A percentile compares a stretch with the other conserved stretches of the same genome.
Evolutionary conservation across 176 grass and related monocot species (phyloP).

Genomic region (Oryza officinalis): DNA sequence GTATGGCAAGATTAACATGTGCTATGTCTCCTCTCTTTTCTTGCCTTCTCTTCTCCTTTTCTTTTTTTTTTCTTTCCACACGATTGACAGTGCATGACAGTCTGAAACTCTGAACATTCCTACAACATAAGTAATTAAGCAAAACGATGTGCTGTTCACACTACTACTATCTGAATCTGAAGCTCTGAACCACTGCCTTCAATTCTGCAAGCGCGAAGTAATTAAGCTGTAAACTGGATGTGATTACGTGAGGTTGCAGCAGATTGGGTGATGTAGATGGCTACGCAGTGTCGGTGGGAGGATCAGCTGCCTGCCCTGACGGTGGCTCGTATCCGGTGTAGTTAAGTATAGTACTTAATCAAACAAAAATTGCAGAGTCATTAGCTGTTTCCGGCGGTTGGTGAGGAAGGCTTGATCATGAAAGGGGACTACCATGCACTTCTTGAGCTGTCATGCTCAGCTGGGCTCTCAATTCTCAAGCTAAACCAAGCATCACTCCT

Average conservation of each 20-base stretch:
- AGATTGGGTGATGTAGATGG: no score
- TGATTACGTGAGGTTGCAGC: constrained; percentile 24
- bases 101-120: constrained; percentile 9
- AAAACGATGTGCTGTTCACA: no score
- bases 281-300: constrained; percentile 53
- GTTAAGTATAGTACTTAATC: not conserved
- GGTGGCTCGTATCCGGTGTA: not conserved
- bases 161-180: not conserved
- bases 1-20: not conserved
- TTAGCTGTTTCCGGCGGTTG: constrained; percentile 14
- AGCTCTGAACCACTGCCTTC: not conserved
- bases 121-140: no score
- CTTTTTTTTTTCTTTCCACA: not conserved
- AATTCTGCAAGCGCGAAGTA: not conserved
- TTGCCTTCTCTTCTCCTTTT: not conserved
- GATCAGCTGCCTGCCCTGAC: not conserved
- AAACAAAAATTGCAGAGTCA: not conserved
- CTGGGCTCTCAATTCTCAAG: not conserved
- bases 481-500: not conserved
- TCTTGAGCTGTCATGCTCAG: constrained; percentile 44
- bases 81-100: not conserved
- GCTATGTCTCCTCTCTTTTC: not conserved
- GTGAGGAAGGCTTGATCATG: constrained; percentile 25
- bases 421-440: not conserved
- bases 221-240: not conserved